Evolutionary conservation across 176 grass and related monocot genomes (phyloP).

Genomic region (Bonia amplexicaulis): DNA sequence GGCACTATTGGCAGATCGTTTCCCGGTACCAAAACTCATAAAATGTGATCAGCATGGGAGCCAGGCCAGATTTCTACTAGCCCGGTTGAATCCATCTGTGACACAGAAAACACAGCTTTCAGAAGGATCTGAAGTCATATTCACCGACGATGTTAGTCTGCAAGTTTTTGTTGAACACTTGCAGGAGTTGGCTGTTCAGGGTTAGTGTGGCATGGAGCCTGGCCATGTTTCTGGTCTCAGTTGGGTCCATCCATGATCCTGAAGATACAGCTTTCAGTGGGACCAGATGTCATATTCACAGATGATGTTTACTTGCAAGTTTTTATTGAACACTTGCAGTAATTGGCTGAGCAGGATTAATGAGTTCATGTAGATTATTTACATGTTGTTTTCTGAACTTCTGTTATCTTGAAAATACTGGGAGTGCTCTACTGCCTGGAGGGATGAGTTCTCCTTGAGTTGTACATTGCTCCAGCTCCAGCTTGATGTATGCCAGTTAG

Average conservation of each 20-base stretch:
- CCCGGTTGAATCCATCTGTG: slow-evolving; percentile 90
- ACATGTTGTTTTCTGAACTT: slow-evolving; percentile 25
- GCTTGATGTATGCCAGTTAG: slow-evolving; percentile 47
- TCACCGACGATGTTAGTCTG: slow-evolving; percentile 90
- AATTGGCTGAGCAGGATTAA: slow-evolving; percentile 60
- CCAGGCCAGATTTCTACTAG: slow-evolving; percentile 87
- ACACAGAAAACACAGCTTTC: slow-evolving; percentile 90
- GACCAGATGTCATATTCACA: slow-evolving; percentile 51
- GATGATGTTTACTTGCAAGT: slow-evolving; percentile 76
- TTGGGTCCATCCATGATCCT: slow-evolving; percentile 66
- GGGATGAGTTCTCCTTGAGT: slow-evolving; percentile 32
- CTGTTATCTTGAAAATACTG: slow-evolving; percentile 39
- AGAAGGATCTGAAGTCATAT: slow-evolving; percentile 88
- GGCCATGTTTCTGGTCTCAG: slow-evolving; percentile 48
- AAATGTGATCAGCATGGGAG: slow-evolving; percentile 97
- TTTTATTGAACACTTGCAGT: slow-evolving; percentile 91
- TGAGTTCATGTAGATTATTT: slow-evolving; percentile 29
- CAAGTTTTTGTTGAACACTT: slow-evolving; percentile 98
- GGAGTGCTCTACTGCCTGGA: slow-evolving; percentile 40
- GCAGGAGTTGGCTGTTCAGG: slow-evolving; percentile 93
- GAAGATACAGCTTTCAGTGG: slow-evolving; percentile 54
- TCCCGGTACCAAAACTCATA: slow-evolving; percentile 81
- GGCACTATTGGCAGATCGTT: slow-evolving; percentile 55
- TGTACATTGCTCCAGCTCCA: slow-evolving; percentile 44
- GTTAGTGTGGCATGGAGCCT: slow-evolving; percentile 52